These are phyloP conservation scores for Linaria vulgaris DNA, from an alignment of 257 asterid genomes.

Conservation along the genomic window DNA sequence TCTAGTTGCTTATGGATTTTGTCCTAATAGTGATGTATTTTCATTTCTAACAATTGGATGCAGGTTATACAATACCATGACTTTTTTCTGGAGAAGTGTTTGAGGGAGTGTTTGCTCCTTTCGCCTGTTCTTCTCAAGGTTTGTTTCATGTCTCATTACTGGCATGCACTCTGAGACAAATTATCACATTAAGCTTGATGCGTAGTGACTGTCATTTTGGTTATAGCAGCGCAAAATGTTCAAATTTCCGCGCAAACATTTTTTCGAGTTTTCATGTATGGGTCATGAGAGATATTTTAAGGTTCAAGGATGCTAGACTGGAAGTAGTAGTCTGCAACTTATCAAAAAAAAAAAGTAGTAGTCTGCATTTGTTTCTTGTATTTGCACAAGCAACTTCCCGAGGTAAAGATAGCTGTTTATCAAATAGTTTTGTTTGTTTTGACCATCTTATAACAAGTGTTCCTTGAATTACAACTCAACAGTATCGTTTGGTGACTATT, in stretches of 20 bases:
- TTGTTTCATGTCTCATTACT: constrained; percentile 22
- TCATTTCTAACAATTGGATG: constrained; percentile 25
- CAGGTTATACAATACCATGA: constrained; percentile 95
- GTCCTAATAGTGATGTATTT: constrained; percentile 11
- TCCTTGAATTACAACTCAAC: constrained; percentile 8
- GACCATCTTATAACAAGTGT: neutral
- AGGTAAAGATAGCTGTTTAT: neutral
- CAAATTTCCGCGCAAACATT: neutral
- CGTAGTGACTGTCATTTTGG: neutral
- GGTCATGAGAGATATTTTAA: neutral
- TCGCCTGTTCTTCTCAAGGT: constrained; percentile 95
- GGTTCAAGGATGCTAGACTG: too few species aligned
- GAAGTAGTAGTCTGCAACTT: too few species aligned
- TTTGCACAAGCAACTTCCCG: neutral
- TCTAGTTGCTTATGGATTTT: constrained; percentile 11
- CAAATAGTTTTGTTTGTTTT: neutral
- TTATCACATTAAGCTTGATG: neutral
- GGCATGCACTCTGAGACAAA: neutral
- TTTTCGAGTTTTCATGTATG: neutral
- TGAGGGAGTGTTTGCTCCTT: constrained; percentile 90
- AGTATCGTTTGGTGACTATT: constrained; percentile 6
- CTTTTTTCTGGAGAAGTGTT: constrained; percentile 89
- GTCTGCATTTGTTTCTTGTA: too few species aligned
- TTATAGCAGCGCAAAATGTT: neutral
- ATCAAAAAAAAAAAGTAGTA: too few species aligned